phyloP scores from a whole-genome alignment of 2,329 filamentous ascomycete species.

The Macrophomina phaseolina region DNA sequence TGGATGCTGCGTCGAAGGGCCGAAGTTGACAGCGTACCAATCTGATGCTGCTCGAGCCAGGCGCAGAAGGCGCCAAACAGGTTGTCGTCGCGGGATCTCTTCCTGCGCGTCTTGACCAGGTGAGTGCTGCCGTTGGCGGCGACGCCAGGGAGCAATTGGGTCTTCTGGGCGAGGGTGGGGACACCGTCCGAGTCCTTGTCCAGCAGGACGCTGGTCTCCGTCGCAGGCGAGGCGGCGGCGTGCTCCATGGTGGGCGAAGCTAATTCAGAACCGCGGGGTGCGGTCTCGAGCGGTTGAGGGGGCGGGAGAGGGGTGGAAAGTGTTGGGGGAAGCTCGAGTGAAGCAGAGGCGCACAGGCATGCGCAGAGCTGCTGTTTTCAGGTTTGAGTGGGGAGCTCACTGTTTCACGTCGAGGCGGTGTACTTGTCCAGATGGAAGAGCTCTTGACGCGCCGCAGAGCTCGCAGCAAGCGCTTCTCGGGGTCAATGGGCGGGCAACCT shows the following conservation, averaged over 20 bases:
- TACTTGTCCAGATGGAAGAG: constrained; percentile 15
- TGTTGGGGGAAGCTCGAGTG: constrained; percentile 8
- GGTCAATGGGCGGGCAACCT: constrained; percentile 10
- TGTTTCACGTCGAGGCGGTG: constrained; percentile 28
- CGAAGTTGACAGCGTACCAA: constrained; percentile 63
- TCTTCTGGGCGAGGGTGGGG: constrained; percentile 9
- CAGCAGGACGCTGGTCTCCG: constrained; percentile 25
- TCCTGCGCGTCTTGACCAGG: constrained; percentile 59
- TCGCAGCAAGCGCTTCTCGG: neutral
- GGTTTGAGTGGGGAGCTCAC: constrained; percentile 25
- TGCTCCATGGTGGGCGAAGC: constrained; percentile 26
- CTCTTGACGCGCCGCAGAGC: neutral
- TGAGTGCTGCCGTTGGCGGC: constrained; percentile 21
- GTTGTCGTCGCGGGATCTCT: constrained; percentile 67
- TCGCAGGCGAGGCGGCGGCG: constrained; percentile 17
- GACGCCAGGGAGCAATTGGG: constrained; percentile 6
- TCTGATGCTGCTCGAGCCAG: constrained; percentile 80
- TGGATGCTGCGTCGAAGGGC: neutral
- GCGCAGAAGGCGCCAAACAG: constrained; percentile 65
- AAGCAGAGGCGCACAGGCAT: constrained; percentile 21
- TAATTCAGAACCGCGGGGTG: constrained; percentile 8
- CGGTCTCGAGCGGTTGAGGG: neutral
- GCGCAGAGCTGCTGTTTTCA: constrained; percentile 22
- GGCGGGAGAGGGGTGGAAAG: constrained; percentile 4
- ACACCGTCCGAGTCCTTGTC: constrained; percentile 17